Evolutionary conservation across 176 grass and related monocot species (phyloP).

Genomic region (Olyra latifolia): DNA sequence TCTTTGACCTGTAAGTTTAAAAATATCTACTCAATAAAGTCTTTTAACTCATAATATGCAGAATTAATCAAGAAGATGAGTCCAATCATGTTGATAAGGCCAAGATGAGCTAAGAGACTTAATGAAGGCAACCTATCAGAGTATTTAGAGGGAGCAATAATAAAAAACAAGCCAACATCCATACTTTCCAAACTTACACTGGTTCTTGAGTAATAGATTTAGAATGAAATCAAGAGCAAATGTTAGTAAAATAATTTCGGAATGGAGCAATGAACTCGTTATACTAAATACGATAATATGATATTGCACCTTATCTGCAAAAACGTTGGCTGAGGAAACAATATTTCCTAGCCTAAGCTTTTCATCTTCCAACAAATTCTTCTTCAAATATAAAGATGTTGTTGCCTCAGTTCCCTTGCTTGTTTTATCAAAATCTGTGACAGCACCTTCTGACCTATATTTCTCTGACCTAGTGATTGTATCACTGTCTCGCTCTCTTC

Average conservation of each 20-base stretch:
- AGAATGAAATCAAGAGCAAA: not conserved
- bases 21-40: slow-evolving; percentile 31
- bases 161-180: not conserved
- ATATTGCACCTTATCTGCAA: slow-evolving; percentile 50
- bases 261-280: not conserved
- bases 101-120: not conserved
- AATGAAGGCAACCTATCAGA: no score
- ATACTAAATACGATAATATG: not conserved
- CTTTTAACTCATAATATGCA: not conserved
- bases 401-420: slow-evolving; percentile 54
- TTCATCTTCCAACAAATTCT: slow-evolving; percentile 52
- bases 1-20: slow-evolving; percentile 55
- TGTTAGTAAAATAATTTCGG: not conserved
- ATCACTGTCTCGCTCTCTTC: slow-evolving; percentile 50
- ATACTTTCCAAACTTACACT: not conserved
- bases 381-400: slow-evolving; percentile 64
- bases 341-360: slow-evolving; percentile 57
- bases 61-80: not conserved
- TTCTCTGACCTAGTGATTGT: slow-evolving; percentile 45
- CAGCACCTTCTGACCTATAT: slow-evolving; percentile 43
- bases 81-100: not conserved
- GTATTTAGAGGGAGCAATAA: not conserved
- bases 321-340: slow-evolving; percentile 14
- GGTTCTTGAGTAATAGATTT: not conserved
- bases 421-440: slow-evolving; percentile 42